Evolutionary conservation across 2,329 filamentous ascomycete species (phyloP).

Genomic region (Teratosphaeria nubilosa): DNA sequence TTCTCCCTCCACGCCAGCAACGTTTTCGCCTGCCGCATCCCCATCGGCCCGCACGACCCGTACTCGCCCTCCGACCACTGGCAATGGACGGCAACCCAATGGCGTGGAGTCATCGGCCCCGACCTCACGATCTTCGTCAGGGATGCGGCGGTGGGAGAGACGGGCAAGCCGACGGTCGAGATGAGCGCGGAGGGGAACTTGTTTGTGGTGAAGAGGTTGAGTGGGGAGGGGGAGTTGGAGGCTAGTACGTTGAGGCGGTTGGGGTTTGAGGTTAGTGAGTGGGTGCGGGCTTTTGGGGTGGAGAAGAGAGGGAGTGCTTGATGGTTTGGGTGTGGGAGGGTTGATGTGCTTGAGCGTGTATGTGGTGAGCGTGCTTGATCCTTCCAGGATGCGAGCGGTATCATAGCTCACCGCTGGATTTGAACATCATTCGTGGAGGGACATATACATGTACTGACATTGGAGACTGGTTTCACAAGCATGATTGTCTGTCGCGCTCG

Average conservation of each 20-base stretch:
- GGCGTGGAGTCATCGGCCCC: constrained; percentile 74
- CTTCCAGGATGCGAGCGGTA: neutral
- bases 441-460: too few relatives aligned
- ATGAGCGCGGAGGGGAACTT: constrained; percentile 33
- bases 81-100: constrained; percentile 93
- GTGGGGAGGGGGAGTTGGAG: constrained; percentile 28
- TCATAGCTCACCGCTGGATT: too few relatives aligned
- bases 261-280: constrained; percentile 82
- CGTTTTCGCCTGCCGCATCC: constrained; percentile 60
- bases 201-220: constrained; percentile 30
- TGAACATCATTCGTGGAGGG: neutral
- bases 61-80: constrained; percentile 85
- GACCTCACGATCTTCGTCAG: constrained; percentile 67
- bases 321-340: neutral
- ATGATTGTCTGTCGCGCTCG: too few relatives aligned
- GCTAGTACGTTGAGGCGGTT: constrained; percentile 56
- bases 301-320: constrained; percentile 5
- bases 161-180: constrained; percentile 24
- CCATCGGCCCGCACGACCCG: constrained; percentile 54
- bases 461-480: too few relatives aligned
- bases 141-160: constrained; percentile 19
- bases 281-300: constrained; percentile 41
- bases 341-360: neutral
- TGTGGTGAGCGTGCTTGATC: neutral
- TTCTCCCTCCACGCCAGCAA: constrained; percentile 76